phyloP scores from a whole-genome alignment of 148 eudicot genomes.

The Arbutus unedo region DNA sequence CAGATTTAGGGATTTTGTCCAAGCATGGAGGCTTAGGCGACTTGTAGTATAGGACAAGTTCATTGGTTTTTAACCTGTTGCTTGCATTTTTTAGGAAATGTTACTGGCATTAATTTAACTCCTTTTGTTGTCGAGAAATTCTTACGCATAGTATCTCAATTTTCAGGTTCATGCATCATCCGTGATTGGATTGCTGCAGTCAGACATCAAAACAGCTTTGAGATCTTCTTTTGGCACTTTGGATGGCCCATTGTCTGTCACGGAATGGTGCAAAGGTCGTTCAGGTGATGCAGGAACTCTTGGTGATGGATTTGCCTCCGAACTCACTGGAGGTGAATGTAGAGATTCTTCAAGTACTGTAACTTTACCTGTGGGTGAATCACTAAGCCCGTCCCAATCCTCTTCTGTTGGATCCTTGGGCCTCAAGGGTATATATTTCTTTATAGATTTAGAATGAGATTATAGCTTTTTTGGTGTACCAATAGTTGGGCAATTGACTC shows the following conservation, averaged over 20 bases:
- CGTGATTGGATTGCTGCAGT: conserved; percentile 71
- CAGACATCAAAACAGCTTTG: conserved; percentile 76
- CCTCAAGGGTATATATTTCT: conserved; percentile 52
- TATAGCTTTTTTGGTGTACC: background rate
- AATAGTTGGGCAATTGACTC: conserved; percentile 10
- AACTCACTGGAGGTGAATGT: conserved; percentile 68
- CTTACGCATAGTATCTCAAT: conserved; percentile 13
- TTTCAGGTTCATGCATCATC: conserved; percentile 94
- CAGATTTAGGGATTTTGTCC: background rate
- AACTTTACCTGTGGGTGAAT: conserved; percentile 54
- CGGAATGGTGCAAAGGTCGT: conserved; percentile 92
- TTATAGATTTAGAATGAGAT: background rate
- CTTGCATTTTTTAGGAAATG: conserved; percentile 6
- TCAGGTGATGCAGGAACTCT: conserved; percentile 53
- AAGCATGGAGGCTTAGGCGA: background rate
- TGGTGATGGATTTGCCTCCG: conserved; percentile 73
- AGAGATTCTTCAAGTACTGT: conserved; percentile 66
- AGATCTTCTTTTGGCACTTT: conserved; percentile 78
- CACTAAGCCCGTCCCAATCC: conserved; percentile 71
- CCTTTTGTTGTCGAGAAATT: background rate
- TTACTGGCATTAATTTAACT: background rate
- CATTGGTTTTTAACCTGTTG: background rate
- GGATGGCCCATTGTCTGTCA: conserved; percentile 85
- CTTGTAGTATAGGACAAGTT: background rate
- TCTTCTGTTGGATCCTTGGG: conserved; percentile 55